Evolutionary conservation across 768 basidiomycete species (phyloP).

Genomic region (Russula foetens): DNA sequence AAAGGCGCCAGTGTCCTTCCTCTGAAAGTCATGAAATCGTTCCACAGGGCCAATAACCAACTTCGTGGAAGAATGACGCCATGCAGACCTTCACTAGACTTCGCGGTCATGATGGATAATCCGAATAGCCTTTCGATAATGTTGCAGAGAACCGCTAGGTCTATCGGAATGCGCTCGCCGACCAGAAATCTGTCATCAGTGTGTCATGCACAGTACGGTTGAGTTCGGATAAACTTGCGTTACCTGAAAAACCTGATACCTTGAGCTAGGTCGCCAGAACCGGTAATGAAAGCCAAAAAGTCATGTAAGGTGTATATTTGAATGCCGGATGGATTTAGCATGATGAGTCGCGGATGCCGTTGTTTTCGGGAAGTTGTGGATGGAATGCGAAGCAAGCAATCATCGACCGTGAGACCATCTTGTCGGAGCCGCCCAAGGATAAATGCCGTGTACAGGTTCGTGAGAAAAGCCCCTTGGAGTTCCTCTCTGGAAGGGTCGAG

Average conservation of each 20-base stretch:
- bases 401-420: not conserved
- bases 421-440: slow-evolving; percentile 24
- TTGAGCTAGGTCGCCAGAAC: slow-evolving; percentile 31
- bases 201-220: not conserved
- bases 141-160: slow-evolving; percentile 43
- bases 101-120: slow-evolving; percentile 31
- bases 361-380: not conserved
- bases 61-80: slow-evolving; percentile 44
- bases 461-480: slow-evolving; percentile 29
- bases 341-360: not conserved
- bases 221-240: not conserved
- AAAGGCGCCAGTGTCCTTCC: not conserved
- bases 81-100: slow-evolving; percentile 30
- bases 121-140: slow-evolving; percentile 42
- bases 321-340: not conserved
- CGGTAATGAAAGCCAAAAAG: slow-evolving; percentile 4
- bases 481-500: slow-evolving; percentile 24
- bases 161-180: slow-evolving; percentile 31
- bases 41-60: slow-evolving; percentile 34
- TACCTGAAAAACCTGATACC: slow-evolving; percentile 31
- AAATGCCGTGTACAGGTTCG: slow-evolving; percentile 31
- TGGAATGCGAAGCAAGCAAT: not conserved
- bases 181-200: slow-evolving; percentile 36
- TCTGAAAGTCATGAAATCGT: slow-evolving; percentile 10
- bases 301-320: not conserved